Evolutionary conservation across 176 grass and related monocot species (phyloP), one percentile per base, ranked within the genome.

Genomic region (Eragrostis nindensis): DNA sequence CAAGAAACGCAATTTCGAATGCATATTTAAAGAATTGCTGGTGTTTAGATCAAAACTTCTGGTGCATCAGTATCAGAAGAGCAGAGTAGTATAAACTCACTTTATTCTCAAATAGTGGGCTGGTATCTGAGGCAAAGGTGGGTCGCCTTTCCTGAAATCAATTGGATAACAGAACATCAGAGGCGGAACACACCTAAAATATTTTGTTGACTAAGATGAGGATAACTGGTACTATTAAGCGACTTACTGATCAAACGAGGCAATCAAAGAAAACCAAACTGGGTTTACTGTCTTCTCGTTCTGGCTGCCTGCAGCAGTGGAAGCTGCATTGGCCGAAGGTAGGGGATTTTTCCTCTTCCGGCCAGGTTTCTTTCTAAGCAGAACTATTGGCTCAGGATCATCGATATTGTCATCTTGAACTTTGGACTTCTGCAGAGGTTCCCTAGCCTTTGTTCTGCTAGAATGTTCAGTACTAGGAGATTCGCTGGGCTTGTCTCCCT

Each of bases 251-350:
- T 93, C 85, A 85, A 89, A 84, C 38, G 87, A 93, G 11, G 94
- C 88, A 75, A 97, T 85, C 85, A 97, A 80, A 22, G 80, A 86
- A 83, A 97, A 93, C 94, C 94, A 97, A 52, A 97, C 64, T 32
- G 85, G 76, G 27, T 61, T 78, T 11, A 81, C 66, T 76, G 71
- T 47, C 71, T 68, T 90, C 38, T 68, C 75, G 32, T 57, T 68
- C 68, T 83, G 79, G 17, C 30, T 70, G 63, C 39, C 53, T 71
- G 79, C 62, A 68, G 73, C 57, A 79, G 73, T 25, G 66, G 81
- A 62, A 56, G 65, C 52, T 81, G 65, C 73, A 81, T 84, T 64
- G 65, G 48, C 59, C 54, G 79, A 82, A 66, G 74, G 26, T 68
- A 76, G 76, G 45, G 27, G n/a, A 24, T 88, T 41, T 63, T 80